These are phyloP conservation scores for Colletotrichum gloeosporioides DNA, from an alignment of 2,329 filamentous ascomycete species.

Conservation along the genomic window DNA sequence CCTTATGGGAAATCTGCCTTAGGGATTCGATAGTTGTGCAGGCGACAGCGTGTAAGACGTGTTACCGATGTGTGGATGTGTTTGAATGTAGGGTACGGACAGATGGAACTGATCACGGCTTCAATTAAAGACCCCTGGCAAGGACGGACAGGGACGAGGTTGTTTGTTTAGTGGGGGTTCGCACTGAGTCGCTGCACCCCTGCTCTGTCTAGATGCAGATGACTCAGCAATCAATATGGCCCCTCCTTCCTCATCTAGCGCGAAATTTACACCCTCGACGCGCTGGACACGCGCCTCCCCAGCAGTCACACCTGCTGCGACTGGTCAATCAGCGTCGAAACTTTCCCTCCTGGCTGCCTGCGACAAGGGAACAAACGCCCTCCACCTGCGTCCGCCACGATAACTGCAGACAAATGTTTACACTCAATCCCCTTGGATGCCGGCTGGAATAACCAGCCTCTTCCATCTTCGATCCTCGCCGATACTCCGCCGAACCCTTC, in stretches of 20 bases:
- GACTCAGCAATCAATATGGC: background rate
- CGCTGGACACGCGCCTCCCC: conserved; percentile 1
- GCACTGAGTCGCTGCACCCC: background rate
- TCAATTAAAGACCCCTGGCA: background rate
- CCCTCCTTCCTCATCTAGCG: background rate
- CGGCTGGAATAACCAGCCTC: conserved; percentile 34
- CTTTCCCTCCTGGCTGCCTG: background rate
- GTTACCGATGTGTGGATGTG: background rate
- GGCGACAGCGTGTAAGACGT: background rate
- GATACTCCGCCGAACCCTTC: conserved; percentile 31
- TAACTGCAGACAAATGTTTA: background rate
- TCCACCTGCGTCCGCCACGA: background rate
- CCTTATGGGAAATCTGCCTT: background rate
- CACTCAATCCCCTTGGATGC: conserved; percentile 37
- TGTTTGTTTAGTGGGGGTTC: background rate
- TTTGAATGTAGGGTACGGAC: background rate
- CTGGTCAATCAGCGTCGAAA: conserved; percentile 2
- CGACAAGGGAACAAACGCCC: background rate
- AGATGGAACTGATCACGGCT: background rate
- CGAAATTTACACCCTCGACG: conserved; percentile 1
- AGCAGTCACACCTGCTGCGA: background rate
- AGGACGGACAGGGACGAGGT: background rate
- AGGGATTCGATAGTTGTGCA: background rate
- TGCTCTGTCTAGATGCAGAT: background rate
- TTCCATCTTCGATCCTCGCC: conserved; percentile 40